These are phyloP conservation scores for Rachicladosporium sp. DNA, from an alignment of 2,329 filamentous ascomycete species.

Conservation along the genomic window DNA sequence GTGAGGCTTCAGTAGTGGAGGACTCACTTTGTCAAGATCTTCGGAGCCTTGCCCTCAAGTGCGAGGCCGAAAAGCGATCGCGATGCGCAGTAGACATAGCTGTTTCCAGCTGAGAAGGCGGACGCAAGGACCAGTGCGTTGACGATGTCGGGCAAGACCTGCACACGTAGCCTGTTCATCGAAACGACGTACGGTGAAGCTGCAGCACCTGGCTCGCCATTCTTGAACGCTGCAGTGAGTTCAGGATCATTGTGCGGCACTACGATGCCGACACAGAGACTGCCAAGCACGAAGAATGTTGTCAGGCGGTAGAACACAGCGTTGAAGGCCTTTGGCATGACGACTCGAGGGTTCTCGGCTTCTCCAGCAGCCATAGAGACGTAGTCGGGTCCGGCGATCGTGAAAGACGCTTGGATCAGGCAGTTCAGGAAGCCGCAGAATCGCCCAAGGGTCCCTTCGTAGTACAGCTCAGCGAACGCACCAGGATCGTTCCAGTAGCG, in stretches of 20 bases:
- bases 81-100: constrained; percentile 54
- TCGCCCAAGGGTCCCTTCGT: constrained; percentile 54
- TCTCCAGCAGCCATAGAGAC: constrained; percentile 56
- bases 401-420: constrained; percentile 58
- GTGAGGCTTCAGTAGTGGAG: constrained; percentile 22
- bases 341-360: constrained; percentile 54
- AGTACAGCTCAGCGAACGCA: constrained; percentile 39
- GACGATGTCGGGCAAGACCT: constrained; percentile 55
- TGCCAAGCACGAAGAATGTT: constrained; percentile 62
- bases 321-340: constrained; percentile 64
- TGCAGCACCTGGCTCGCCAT: constrained; percentile 47
- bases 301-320: constrained; percentile 69
- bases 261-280: constrained; percentile 58
- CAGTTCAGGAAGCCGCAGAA: constrained; percentile 68
- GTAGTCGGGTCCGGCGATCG: constrained; percentile 56
- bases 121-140: constrained; percentile 59
- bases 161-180: constrained; percentile 54
- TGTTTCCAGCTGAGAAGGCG: constrained; percentile 57
- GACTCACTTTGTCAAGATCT: constrained; percentile 4
- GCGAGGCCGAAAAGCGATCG: constrained; percentile 56
- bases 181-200: constrained; percentile 56
- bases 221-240: constrained; percentile 48
- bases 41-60: constrained; percentile 43
- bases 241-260: constrained; percentile 56
- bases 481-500: constrained; percentile 43